Evolutionary conservation across 371 early-diverging fungal genomes (phyloP), one percentile per base, ranked within the genome.

Genomic region (Apophysomyces elegans): DNA sequence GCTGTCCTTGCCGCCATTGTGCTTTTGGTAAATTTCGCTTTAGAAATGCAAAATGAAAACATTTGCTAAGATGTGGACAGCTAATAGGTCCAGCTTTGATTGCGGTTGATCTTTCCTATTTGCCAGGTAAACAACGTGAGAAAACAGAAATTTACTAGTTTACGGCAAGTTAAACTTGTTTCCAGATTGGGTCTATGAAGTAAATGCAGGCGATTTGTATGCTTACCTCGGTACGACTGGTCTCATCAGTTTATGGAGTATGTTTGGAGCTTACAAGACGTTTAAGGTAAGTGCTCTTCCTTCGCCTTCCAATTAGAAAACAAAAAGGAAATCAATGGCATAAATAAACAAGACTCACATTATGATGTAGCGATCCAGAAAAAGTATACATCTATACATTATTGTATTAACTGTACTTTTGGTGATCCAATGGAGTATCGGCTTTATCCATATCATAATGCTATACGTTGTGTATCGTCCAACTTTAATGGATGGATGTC

Each of bases 131-230:
- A 26, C 32, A 26, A 26, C 32, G 32, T 0, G 32, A 26, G 32
- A 26, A 26, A 26, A 26, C 32, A 3, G 2, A 26, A 26, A 26
- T 26, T 26, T 26, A 26, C 32, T 26, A 26, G 32, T 26, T 50
- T 62, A 0, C 37, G 11, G 7, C 47, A 46, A 46, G 44, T 16
- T 46, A 46, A 32, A 5, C 14, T 37, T 36, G 32, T 26, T 26
- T 26, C 32, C 32, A 62, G 32, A 54, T 59, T 68, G 57, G 71
- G 63, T 50, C 63, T 68, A 32, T 13, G 62, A 45, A 37, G 35
- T 45, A 32, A 62, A 45, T 44, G 37, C 46, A 38, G 69, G 54
- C 5, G 54, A 74, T 58, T 58, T 74, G 56, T 71, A 71, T 64
- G 45, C 44, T 50, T 68, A 68, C 18, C 36, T 61, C 3, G 60